Percentiles rank a stretch among this genome's conserved stretches.
Conservation (phyloP, 805 yeast genomes). For the Wickerhamomyces sydowiorum region DNA sequence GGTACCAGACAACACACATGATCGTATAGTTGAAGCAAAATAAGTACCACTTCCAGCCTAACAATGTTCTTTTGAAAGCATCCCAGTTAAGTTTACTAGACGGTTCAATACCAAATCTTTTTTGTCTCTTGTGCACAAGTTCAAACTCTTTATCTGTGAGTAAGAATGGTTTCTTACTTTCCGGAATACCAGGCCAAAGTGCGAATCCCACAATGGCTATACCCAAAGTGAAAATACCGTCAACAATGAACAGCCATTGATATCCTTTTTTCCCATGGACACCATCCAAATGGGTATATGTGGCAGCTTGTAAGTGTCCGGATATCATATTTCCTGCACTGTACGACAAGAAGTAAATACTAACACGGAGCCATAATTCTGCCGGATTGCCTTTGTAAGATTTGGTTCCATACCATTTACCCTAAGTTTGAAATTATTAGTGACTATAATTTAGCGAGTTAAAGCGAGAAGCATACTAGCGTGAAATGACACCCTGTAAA, state of each 20-base stretch:
- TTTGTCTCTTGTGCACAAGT: background rate
- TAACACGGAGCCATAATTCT: conserved; percentile 27
- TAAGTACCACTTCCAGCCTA: background rate
- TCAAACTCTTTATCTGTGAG: background rate
- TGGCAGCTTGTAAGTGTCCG: conserved; percentile 56
- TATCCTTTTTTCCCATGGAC: conserved; percentile 51
- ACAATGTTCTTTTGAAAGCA: conserved; percentile 1
- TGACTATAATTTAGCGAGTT: too few species aligned
- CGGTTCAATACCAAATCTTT: background rate
- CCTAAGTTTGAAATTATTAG: too few species aligned
- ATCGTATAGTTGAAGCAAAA: background rate
- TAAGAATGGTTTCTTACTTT: background rate
- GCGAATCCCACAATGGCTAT: conserved; percentile 23
- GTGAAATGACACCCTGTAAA: too few species aligned
- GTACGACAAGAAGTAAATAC: background rate
- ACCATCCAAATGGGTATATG: conserved; percentile 41
- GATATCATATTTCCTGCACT: conserved; percentile 42
- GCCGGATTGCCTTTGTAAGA: conserved; percentile 22
- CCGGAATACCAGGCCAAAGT: conserved; percentile 60
- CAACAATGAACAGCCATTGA: conserved; percentile 70
- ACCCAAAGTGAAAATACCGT: conserved; percentile 28
- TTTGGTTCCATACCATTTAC: conserved; percentile 35
- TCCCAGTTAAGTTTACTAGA: background rate
- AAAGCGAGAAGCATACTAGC: too few species aligned
- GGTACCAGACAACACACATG: background rate